These are phyloP conservation scores for Aeminium ludgeri DNA, from an alignment of 495 filamentous ascomycete genomes.

Conservation along the genomic window DNA sequence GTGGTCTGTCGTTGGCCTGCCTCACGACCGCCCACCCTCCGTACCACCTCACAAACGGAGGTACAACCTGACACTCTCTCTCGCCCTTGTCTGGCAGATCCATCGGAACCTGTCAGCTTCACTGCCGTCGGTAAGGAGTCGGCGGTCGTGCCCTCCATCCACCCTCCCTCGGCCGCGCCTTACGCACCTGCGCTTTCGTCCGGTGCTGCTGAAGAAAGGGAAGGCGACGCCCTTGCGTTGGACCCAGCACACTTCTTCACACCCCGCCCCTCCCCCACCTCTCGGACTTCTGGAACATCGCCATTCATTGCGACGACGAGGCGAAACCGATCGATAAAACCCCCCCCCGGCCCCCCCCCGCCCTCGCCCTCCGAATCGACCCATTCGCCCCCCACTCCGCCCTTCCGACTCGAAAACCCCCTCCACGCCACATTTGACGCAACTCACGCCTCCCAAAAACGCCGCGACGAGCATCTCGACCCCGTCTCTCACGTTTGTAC, in stretches of 20 bases:
- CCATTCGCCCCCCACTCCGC: not conserved
- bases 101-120: too few relatives aligned
- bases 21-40: too few relatives aligned
- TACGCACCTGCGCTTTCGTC: not conserved
- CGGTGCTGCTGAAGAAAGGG: not conserved
- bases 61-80: too few relatives aligned
- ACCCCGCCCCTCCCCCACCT: not conserved
- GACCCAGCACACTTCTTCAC: not conserved
- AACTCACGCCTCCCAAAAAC: too few relatives aligned
- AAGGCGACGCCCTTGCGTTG: conserved; percentile 1
- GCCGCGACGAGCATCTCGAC: too few relatives aligned
- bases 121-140: too few relatives aligned
- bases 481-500: too few relatives aligned
- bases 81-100: too few relatives aligned
- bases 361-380: not conserved
- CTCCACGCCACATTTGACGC: too few relatives aligned
- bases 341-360: not conserved
- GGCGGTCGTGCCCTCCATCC: too few relatives aligned
- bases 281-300: not conserved
- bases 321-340: not conserved
- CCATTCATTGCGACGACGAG: not conserved
- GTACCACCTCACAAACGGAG: too few relatives aligned
- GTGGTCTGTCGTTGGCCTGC: too few relatives aligned
- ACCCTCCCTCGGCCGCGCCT: not conserved
- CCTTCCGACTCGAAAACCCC: not conserved